Evolutionary conservation across 2,329 filamentous ascomycete species (phyloP).

Genomic region (Alternaria infectoria): DNA sequence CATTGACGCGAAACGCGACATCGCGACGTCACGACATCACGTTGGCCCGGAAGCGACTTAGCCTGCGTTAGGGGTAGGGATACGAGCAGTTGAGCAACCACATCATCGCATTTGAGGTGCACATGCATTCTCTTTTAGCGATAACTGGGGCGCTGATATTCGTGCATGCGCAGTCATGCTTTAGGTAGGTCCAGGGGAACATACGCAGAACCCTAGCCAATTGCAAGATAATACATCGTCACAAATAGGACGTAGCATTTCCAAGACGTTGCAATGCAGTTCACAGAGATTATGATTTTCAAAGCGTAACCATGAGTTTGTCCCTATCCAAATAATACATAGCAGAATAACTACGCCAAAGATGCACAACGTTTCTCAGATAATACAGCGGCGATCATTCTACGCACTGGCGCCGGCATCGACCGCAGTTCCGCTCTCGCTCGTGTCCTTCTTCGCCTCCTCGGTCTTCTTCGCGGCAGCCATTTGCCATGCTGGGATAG

Average conservation of each 20-base stretch:
- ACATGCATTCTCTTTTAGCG: not conserved
- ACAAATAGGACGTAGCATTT: not conserved
- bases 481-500: constrained; percentile 62
- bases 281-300: not conserved
- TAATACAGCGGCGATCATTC: not conserved
- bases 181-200: not conserved
- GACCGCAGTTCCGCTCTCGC: constrained; percentile 45
- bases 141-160: not conserved
- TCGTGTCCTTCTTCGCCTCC: constrained; percentile 52
- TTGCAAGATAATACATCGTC: not conserved
- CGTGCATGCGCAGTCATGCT: not conserved
- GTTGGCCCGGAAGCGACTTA: constrained; percentile 11
- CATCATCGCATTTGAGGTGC: not conserved
- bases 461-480: constrained; percentile 57
- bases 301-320: not conserved
- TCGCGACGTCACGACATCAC: constrained; percentile 20
- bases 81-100: not conserved
- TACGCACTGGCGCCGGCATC: constrained; percentile 42
- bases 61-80: constrained; percentile 3
- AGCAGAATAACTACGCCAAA: constrained; percentile 9
- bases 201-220: not conserved
- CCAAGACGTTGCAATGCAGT: not conserved
- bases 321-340: constrained; percentile 10
- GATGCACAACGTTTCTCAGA: constrained; percentile 5
- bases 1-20: constrained; percentile 27